These are phyloP conservation scores for Calonectria pseudoturangicola DNA, from an alignment of 2,329 filamentous ascomycete species.

Conservation along the genomic window DNA sequence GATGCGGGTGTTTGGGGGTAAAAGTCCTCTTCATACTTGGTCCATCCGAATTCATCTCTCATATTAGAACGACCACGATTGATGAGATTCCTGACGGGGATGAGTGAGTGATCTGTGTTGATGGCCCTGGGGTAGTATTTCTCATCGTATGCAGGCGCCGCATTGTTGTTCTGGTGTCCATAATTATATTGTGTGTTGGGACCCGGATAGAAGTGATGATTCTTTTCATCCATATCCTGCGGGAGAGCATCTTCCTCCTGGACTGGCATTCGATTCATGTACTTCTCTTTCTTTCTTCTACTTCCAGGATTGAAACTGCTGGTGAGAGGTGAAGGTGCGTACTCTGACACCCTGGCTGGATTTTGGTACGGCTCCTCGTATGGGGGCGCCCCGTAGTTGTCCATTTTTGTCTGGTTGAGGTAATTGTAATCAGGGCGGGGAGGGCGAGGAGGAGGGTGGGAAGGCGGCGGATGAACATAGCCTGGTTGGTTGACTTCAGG, in stretches of 20 bases:
- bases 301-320: background rate
- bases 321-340: background rate
- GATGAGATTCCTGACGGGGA: background rate
- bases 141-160: background rate
- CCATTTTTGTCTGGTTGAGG: background rate
- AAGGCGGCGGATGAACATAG: background rate
- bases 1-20: conserved; percentile 3
- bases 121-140: background rate
- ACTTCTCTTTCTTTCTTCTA: background rate
- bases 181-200: background rate
- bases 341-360: background rate
- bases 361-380: background rate
- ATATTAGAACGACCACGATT: conserved; percentile 9
- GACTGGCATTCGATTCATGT: background rate
- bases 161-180: background rate
- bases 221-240: background rate
- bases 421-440: background rate
- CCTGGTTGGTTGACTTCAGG: background rate
- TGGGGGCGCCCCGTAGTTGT: background rate
- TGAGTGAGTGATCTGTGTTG: background rate
- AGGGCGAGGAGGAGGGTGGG: no score
- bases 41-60: conserved; percentile 8
- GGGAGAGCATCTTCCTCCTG: background rate
- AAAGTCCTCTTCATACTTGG: conserved; percentile 21
- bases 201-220: background rate